Conservation (phyloP, 257 asterid genomes). For the Catharanthus roseus region DNA sequence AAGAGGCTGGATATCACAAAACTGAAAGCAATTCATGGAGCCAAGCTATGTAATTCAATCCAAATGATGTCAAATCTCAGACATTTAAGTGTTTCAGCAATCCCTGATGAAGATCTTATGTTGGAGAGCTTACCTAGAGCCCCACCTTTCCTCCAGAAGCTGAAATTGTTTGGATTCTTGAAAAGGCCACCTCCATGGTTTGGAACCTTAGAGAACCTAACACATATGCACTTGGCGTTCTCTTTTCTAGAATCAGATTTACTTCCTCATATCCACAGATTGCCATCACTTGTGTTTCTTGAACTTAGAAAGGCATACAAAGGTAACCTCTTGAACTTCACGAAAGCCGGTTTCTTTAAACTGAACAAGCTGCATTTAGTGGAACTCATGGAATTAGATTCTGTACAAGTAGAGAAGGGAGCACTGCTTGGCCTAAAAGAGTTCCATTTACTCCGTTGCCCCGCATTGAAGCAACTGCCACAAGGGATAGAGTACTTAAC, state of each 20-base stretch:
- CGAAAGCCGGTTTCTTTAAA: constrained; percentile 16
- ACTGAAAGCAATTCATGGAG: constrained; percentile 12
- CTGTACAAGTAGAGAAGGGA: constrained; percentile 17
- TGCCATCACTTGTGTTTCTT: constrained; percentile 22
- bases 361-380: constrained; percentile 17
- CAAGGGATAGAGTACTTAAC: constrained; percentile 15
- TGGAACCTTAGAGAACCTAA: constrained; percentile 12
- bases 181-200: constrained; percentile 24
- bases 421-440: constrained; percentile 21
- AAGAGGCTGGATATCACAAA: constrained; percentile 18
- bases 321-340: constrained; percentile 18
- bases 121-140: constrained; percentile 12
- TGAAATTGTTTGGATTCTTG: constrained; percentile 16
- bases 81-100: constrained; percentile 16
- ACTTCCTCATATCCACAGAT: constrained; percentile 13
- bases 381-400: constrained; percentile 11
- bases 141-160: constrained; percentile 27
- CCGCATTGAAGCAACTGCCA: constrained; percentile 14
- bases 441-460: constrained; percentile 14
- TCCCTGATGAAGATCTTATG: constrained; percentile 11
- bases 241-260: constrained; percentile 13
- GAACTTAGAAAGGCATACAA: constrained; percentile 16
- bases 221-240: constrained; percentile 17
- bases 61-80: constrained; percentile 17
- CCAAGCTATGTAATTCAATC: constrained; percentile 20